Percentiles rank a stretch among this genome's conserved stretches.
phyloP scores from a whole-genome alignment of 169 alveolate species.

The Plasmodium blacklocki region DNA sequence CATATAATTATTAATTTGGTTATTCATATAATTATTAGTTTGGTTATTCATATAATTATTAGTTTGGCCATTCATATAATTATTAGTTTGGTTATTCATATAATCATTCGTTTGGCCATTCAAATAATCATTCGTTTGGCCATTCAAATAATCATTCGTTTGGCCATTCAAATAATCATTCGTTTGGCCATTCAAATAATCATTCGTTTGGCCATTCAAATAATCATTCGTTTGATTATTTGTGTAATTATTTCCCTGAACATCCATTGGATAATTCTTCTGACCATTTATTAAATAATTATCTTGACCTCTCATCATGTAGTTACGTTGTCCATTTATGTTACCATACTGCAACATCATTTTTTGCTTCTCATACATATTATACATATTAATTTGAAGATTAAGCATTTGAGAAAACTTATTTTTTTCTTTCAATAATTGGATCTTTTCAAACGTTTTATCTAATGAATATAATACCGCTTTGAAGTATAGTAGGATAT shows the following conservation, averaged over 20 bases:
- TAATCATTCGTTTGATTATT: too few relatives aligned
- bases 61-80: too few relatives aligned
- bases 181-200: too few relatives aligned
- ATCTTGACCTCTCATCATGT: too few relatives aligned
- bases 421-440: constrained; percentile 26
- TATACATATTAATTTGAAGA: constrained; percentile 34
- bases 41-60: background rate
- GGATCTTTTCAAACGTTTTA: constrained; percentile 45
- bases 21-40: background rate
- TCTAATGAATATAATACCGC: constrained; percentile 47
- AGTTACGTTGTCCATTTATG: too few relatives aligned
- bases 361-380: constrained; percentile 9
- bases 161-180: too few relatives aligned
- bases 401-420: constrained; percentile 21
- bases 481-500: constrained; percentile 38
- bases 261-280: too few relatives aligned
- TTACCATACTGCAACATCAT: background rate
- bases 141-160: too few relatives aligned
- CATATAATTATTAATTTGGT: background rate
- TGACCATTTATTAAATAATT: constrained; percentile 4
- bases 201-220: too few relatives aligned
- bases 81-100: background rate
- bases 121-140: too few relatives aligned
- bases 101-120: background rate
- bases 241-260: too few relatives aligned